A percentile compares a stretch with the other conserved stretches of the same genome.
Evolutionary conservation across 73 alveolate genomes (phyloP).

Genomic region (Symbiodinium natans): DNA sequence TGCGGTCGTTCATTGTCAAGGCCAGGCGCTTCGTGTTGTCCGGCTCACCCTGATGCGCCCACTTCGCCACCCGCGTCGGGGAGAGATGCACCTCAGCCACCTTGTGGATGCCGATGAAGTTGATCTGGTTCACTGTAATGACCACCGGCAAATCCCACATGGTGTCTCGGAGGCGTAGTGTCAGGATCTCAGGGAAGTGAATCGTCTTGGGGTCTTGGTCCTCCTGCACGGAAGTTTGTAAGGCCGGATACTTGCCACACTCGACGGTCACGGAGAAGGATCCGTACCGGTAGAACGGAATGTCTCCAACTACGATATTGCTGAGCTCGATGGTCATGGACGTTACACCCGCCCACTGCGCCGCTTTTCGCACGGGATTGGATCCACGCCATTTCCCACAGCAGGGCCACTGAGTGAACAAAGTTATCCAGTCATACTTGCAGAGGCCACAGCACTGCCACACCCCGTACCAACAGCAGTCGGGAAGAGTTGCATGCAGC

Average conservation of each 20-base stretch:
- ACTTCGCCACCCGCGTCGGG: background rate
- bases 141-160: background rate
- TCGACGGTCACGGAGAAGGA: background rate
- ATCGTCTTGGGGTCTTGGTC: slow-evolving; percentile 13
- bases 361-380: background rate
- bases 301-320: background rate
- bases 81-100: background rate
- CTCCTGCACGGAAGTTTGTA: background rate
- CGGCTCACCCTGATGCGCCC: background rate
- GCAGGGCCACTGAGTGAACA: background rate
- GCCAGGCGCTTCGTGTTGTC: background rate
- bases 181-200: background rate
- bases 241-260: background rate
- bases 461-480: slow-evolving; percentile 5
- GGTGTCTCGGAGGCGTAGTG: background rate
- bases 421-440: background rate
- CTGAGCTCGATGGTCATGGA: slow-evolving; percentile 10
- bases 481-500: slow-evolving; percentile 12
- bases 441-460: slow-evolving; percentile 16
- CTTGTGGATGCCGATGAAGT: slow-evolving; percentile 12
- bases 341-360: background rate
- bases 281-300: slow-evolving; percentile 1
- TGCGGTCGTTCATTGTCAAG: background rate
- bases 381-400: slow-evolving; percentile 15
- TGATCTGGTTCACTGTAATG: background rate